Evolutionary conservation across 306 rosid species (phyloP).

Genomic region (Pyrus communis): DNA sequence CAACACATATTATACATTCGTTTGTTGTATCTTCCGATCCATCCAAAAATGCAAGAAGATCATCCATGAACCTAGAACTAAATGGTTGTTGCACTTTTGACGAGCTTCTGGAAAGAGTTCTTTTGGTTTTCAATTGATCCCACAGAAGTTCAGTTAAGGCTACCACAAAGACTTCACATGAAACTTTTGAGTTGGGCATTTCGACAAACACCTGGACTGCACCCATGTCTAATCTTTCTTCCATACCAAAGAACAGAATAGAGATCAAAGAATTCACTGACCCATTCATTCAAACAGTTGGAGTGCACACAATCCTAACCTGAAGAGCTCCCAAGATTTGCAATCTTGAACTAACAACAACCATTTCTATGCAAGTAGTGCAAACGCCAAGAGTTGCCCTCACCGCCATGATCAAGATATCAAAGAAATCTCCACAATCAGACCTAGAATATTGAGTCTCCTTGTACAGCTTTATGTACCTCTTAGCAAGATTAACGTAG

Average conservation of each 20-base stretch:
- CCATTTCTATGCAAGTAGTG: not conserved
- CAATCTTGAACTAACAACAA: no score
- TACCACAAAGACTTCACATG: not conserved
- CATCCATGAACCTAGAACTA: conserved; percentile 65
- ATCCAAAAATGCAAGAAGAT: conserved; percentile 67
- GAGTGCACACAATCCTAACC: no score
- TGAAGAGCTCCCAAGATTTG: no score
- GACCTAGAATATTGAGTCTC: conserved; percentile 42
- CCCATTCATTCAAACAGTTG: no score
- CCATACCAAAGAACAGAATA: no score
- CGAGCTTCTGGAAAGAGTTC: conserved; percentile 29
- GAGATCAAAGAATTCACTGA: no score
- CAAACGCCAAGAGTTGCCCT: conserved; percentile 2
- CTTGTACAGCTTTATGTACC: conserved; percentile 16
- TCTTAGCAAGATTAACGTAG: no score
- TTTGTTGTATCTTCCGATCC: conserved; percentile 40
- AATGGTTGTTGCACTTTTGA: conserved; percentile 48
- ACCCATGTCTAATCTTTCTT: no score
- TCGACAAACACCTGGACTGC: no score
- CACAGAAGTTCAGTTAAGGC: conserved; percentile 61
- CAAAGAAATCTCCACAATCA: not conserved
- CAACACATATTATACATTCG: conserved; percentile 47
- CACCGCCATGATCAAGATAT: not conserved
- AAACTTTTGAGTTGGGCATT: no score
- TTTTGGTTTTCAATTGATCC: conserved; percentile 60